Evolutionary conservation across 106 monocot species (phyloP).

Genomic region (Acanthochlamys bracteata): DNA sequence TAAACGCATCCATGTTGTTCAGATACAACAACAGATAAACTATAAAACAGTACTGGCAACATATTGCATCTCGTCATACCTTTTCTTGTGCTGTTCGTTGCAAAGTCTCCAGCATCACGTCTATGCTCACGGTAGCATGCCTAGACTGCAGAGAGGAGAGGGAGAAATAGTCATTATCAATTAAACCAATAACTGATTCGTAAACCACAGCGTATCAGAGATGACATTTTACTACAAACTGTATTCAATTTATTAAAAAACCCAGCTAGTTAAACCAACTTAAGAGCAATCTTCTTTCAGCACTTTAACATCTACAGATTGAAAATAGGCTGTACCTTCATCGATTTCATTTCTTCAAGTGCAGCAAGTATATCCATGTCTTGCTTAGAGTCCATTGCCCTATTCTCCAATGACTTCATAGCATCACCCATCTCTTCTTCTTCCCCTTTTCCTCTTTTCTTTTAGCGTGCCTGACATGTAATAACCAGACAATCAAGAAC

Average conservation of each 20-base stretch:
- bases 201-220: too few relatives aligned
- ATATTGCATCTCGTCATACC: constrained; percentile 19
- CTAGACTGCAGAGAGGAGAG: constrained; percentile 57
- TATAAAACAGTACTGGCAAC: neutral
- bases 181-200: neutral
- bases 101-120: constrained; percentile 71
- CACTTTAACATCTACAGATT: too few relatives aligned
- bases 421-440: constrained; percentile 96
- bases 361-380: constrained; percentile 96
- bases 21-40: neutral
- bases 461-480: constrained; percentile 34
- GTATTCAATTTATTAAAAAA: too few relatives aligned
- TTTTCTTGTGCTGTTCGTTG: constrained; percentile 45
- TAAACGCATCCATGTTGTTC: too few relatives aligned
- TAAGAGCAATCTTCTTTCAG: too few relatives aligned
- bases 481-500: neutral
- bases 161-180: neutral
- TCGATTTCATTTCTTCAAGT: constrained; percentile 92
- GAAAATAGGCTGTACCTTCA: constrained; percentile 44
- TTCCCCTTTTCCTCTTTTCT: constrained; percentile 59
- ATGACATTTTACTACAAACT: too few relatives aligned
- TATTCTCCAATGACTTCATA: constrained; percentile 82
- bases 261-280: too few relatives aligned
- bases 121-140: constrained; percentile 83
- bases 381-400: constrained; percentile 78